Evolutionary conservation across 768 basidiomycete species (phyloP).

Genomic region (Sporobolomyces pararoseus): DNA sequence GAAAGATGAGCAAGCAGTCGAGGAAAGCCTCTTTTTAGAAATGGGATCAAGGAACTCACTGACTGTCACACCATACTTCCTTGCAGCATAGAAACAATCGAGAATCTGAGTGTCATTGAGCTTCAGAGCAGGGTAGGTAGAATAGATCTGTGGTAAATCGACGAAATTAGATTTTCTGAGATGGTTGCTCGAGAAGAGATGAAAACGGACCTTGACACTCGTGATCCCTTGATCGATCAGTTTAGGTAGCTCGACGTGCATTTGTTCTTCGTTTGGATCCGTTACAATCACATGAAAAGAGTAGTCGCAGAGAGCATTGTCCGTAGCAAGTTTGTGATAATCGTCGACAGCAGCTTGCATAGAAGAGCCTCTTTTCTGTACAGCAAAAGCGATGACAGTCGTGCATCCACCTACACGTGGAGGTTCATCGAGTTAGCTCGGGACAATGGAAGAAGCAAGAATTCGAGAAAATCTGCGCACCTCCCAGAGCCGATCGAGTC

Average conservation of each 20-base stretch:
- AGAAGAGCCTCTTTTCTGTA: constrained; percentile 45
- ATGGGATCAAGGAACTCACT: constrained; percentile 20
- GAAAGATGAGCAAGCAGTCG: neutral
- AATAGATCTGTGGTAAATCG: constrained; percentile 45
- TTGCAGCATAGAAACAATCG: constrained; percentile 48
- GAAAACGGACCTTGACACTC: constrained; percentile 37
- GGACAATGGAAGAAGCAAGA: neutral
- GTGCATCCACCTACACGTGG: constrained; percentile 47
- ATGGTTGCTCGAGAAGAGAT: neutral
- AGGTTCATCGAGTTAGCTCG: neutral
- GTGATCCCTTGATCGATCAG: constrained; percentile 50
- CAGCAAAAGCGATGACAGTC: constrained; percentile 51
- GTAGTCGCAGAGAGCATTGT: constrained; percentile 48
- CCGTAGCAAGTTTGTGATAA: constrained; percentile 48
- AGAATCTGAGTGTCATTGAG: constrained; percentile 49
- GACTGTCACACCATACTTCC: constrained; percentile 47
- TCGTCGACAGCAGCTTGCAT: constrained; percentile 48
- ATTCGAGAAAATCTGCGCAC: constrained; percentile 5
- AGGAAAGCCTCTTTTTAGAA: too few species aligned
- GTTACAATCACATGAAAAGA: constrained; percentile 51
- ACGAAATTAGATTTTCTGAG: neutral
- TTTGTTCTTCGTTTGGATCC: constrained; percentile 48
- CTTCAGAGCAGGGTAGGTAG: constrained; percentile 50
- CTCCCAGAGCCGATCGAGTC: constrained; percentile 36
- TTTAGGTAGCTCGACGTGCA: constrained; percentile 49